These are phyloP conservation scores for Saccharomycopsis lassenensis DNA, from an alignment of 805 yeast species.

Conservation along the genomic window DNA sequence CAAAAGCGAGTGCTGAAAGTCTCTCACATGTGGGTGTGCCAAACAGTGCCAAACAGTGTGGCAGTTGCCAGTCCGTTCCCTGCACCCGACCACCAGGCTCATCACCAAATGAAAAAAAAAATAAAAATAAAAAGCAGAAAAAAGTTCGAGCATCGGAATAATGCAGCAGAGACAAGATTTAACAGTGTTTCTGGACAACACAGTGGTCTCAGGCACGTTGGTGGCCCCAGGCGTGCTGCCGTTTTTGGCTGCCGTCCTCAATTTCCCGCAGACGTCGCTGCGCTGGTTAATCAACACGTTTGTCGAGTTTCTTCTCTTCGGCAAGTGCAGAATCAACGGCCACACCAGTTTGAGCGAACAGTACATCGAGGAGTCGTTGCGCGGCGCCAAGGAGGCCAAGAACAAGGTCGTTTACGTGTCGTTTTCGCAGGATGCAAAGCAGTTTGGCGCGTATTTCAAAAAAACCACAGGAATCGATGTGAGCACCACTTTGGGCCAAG, in stretches of 20 bases:
- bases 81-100: too few species aligned
- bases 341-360: not conserved
- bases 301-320: slow-evolving; percentile 9
- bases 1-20: too few species aligned
- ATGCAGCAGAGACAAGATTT: slow-evolving; percentile 14
- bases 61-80: too few species aligned
- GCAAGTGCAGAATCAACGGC: slow-evolving; percentile 10
- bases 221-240: slow-evolving; percentile 2
- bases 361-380: not conserved
- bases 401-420: slow-evolving; percentile 10
- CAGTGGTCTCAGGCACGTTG: slow-evolving; percentile 6
- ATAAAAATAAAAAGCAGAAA: slow-evolving; percentile 6
- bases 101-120: not conserved
- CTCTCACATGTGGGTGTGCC: too few species aligned
- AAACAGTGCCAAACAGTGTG: too few species aligned
- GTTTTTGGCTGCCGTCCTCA: slow-evolving; percentile 7
- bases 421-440: slow-evolving; percentile 4
- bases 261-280: slow-evolving; percentile 11
- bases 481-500: not conserved
- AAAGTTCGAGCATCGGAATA: slow-evolving; percentile 9
- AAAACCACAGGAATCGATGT: slow-evolving; percentile 11
- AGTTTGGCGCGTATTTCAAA: slow-evolving; percentile 7
- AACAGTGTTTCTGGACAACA: slow-evolving; percentile 10
- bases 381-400: not conserved
- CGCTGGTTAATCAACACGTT: slow-evolving; percentile 13